Conservation (phyloP, 495 filamentous ascomycete species). For the Talaromyces ruber region DNA sequence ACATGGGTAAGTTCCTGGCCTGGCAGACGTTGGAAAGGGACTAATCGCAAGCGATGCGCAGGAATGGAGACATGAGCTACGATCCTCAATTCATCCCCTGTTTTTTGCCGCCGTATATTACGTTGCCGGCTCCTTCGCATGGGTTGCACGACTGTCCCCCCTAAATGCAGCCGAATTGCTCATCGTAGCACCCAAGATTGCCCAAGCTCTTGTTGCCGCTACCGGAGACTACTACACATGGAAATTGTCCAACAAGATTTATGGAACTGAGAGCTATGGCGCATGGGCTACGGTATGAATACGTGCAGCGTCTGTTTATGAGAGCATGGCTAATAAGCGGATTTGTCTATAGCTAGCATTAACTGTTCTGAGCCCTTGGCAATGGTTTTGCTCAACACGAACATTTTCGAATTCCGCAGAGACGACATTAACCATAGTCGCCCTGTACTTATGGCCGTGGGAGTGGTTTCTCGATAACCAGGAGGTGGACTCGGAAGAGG, state of each 20-base stretch:
- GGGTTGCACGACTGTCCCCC: slow-evolving; percentile 36
- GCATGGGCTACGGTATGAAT: slow-evolving; percentile 58
- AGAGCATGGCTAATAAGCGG: background rate
- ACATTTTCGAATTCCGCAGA: slow-evolving; percentile 93
- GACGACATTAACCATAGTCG: slow-evolving; percentile 73
- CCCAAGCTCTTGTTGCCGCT: slow-evolving; percentile 72
- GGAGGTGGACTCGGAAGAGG: slow-evolving; percentile 4
- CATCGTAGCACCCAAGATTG: slow-evolving; percentile 59
- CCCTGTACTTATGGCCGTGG: slow-evolving; percentile 87
- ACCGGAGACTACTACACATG: slow-evolving; percentile 83
- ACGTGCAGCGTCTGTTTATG: background rate
- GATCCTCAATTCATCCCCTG: slow-evolving; percentile 85
- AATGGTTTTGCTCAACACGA: slow-evolving; percentile 91
- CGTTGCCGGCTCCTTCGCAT: slow-evolving; percentile 42
- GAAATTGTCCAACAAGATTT: slow-evolving; percentile 66
- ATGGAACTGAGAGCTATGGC: slow-evolving; percentile 53
- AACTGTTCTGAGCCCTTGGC: slow-evolving; percentile 81
- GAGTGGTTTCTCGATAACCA: slow-evolving; percentile 26
- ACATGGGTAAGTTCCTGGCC: slow-evolving; percentile 70
- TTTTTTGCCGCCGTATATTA: slow-evolving; percentile 76
- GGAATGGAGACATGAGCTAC: slow-evolving; percentile 91
- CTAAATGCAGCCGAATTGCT: slow-evolving; percentile 53
- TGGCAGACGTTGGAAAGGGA: background rate
- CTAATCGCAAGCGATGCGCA: slow-evolving; percentile 26
- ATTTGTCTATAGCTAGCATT: slow-evolving; percentile 40